Percentiles rank a stretch among this genome's conserved stretches.
Conservation (phyloP, 306 rosid species). For the Dryas octopetala region DNA sequence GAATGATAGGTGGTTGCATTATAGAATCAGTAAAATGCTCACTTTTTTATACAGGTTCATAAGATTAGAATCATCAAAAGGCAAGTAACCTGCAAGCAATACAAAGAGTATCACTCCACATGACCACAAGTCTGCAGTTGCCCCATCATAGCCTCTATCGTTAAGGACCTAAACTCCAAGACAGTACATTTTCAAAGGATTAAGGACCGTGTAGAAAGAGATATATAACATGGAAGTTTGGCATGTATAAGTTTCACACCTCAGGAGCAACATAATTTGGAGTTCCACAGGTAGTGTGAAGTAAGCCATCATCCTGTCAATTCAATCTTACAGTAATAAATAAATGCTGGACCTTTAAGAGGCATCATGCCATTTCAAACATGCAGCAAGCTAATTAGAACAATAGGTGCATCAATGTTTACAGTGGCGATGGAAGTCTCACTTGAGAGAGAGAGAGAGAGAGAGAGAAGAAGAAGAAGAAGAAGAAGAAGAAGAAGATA, state of each 20-base stretch:
- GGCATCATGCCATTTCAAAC: conserved; percentile 7
- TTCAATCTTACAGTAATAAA: conserved; percentile 25
- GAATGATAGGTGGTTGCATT: conserved; percentile 5
- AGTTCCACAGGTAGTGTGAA: conserved; percentile 98
- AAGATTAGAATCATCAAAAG: conserved; percentile 91
- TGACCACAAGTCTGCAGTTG: conserved; percentile 96
- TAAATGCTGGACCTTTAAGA: conserved; percentile 8
- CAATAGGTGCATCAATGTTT: not conserved
- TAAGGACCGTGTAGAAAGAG: conserved; percentile 8
- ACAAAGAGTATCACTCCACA: conserved; percentile 99
- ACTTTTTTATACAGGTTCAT: conserved; percentile 86
- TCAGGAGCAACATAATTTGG: conserved; percentile 99
- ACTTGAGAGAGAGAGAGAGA: not conserved
- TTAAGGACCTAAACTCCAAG: conserved; percentile 69
- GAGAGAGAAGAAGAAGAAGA: no score
- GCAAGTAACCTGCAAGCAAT: conserved; percentile 98
- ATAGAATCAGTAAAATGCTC: conserved; percentile 35
- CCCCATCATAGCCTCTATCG: conserved; percentile 94
- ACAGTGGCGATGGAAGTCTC: not conserved
- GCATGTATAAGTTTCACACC: conserved; percentile 45
- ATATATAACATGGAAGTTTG: conserved; percentile 2
- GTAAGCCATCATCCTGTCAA: conserved; percentile 90
- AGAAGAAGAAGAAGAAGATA: no score
- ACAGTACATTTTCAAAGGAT: conserved; percentile 22
- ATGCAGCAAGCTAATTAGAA: not conserved